Evolutionary conservation across 352 stramenopile genomes (phyloP).

Genomic region (Blastocystis sp.): DNA sequence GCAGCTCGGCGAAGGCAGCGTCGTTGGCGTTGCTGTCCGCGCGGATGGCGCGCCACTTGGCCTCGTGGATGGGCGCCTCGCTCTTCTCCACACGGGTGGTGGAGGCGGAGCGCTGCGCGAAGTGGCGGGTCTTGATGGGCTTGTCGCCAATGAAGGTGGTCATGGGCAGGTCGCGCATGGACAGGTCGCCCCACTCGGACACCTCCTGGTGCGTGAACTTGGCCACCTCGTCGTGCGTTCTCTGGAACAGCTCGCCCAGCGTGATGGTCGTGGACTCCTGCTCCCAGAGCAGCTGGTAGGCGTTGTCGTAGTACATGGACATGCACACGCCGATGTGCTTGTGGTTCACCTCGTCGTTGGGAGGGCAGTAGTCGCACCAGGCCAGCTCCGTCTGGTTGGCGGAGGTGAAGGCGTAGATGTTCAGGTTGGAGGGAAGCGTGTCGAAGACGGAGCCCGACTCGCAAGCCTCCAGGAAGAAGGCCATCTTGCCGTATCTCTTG

Average conservation of each 20-base stretch:
- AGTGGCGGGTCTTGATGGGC: not conserved
- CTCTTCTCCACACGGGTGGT: not conserved
- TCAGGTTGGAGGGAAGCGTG: constrained; percentile 78
- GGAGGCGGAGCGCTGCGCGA: not conserved
- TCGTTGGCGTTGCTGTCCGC: not conserved
- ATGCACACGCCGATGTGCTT: constrained; percentile 69
- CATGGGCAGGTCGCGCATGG: not conserved
- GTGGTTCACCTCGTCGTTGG: constrained; percentile 11
- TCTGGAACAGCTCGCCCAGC: not conserved
- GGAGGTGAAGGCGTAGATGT: constrained; percentile 82
- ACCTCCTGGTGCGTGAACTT: not conserved
- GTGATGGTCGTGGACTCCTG: constrained; percentile 33
- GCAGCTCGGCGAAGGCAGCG: not conserved
- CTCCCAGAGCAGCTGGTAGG: constrained; percentile 6
- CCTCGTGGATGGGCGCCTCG: not conserved
- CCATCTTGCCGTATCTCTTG: constrained; percentile 78
- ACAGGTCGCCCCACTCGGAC: constrained; percentile 26
- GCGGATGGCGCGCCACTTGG: constrained; percentile 33
- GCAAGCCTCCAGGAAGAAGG: constrained; percentile 78
- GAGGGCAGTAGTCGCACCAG: constrained; percentile 80
- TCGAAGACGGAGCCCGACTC: constrained; percentile 85
- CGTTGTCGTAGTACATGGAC: constrained; percentile 7
- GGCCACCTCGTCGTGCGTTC: not conserved
- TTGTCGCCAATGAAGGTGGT: not conserved
- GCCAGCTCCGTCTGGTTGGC: constrained; percentile 81